Percentiles rank a stretch among this genome's conserved stretches.
Conservation (phyloP, 345 rosid species). For the Geranium rotundifolium region DNA sequence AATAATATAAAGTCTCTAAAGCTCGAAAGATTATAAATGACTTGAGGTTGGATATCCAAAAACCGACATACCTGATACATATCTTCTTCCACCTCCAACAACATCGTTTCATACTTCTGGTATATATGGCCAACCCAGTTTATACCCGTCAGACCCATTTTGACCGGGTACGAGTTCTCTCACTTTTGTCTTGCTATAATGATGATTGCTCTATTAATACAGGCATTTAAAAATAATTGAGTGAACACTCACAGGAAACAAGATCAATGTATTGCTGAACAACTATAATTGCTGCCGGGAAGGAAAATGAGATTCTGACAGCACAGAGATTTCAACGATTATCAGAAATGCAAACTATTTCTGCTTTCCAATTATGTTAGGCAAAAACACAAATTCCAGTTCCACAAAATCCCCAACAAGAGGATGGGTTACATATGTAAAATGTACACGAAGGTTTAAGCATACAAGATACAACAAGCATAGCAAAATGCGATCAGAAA, state of each 20-base stretch:
- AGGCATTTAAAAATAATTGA: not conserved
- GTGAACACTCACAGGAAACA: constrained; percentile 3
- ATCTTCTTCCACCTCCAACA: constrained; percentile 85
- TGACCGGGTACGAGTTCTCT: constrained; percentile 8
- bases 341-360: not conserved
- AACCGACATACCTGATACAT: constrained; percentile 48
- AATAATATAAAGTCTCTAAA: not conserved
- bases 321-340: not conserved
- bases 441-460: not conserved
- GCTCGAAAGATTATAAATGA: not conserved
- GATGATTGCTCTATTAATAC: not conserved
- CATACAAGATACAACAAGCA: not conserved
- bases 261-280: not conserved
- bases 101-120: constrained; percentile 79
- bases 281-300: not conserved
- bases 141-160: constrained; percentile 57
- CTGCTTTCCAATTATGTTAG: not conserved
- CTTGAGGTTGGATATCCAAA: not conserved
- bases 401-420: not conserved
- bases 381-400: not conserved
- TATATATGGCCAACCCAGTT: constrained; percentile 67
- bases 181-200: not conserved
- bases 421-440: not conserved
- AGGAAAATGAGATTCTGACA: not conserved
- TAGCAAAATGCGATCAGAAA: not conserved